Percentiles rank a stretch among this genome's conserved stretches.
Conservation (phyloP, 345 rosid species). For the Aegle marmelos region DNA sequence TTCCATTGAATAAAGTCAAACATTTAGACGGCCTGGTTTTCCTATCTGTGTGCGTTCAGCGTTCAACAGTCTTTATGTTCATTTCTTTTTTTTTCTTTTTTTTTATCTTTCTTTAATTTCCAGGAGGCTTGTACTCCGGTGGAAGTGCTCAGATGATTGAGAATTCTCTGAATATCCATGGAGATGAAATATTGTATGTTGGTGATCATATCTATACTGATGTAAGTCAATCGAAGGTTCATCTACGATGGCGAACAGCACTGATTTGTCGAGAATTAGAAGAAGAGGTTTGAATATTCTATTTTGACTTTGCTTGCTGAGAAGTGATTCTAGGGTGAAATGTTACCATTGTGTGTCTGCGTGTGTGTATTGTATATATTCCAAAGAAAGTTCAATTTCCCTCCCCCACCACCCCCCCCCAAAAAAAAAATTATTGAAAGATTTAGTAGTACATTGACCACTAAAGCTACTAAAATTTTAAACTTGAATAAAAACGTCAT, state of each 20-base stretch:
- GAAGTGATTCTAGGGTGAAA: background rate
- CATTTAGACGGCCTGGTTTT: background rate
- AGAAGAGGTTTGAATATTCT: conserved; percentile 62
- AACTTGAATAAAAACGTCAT: background rate
- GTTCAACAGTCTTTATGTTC: background rate
- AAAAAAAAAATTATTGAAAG: background rate
- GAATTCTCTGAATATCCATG: conserved; percentile 78
- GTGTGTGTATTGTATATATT: background rate
- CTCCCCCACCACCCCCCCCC: fast-evolving
- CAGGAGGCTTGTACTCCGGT: conserved; percentile 89
- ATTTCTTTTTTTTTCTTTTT: too few relatives aligned
- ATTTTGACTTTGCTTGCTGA: background rate
- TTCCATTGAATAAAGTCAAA: background rate
- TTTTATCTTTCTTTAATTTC: conserved; percentile 17
- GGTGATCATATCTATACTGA: conserved; percentile 98
- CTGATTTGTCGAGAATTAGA: conserved; percentile 91
- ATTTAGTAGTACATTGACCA: background rate
- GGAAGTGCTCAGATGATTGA: conserved; percentile 98
- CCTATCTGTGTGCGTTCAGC: background rate
- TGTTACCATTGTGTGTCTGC: too few relatives aligned
- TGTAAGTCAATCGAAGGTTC: conserved; percentile 91
- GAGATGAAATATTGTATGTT: conserved; percentile 93
- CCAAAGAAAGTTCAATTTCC: background rate
- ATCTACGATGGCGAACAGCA: conserved; percentile 93
- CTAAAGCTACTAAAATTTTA: background rate